Evolutionary conservation across 2,329 filamentous ascomycete genomes (phyloP).

Genomic region (Thielaviopsis ethacetica): DNA sequence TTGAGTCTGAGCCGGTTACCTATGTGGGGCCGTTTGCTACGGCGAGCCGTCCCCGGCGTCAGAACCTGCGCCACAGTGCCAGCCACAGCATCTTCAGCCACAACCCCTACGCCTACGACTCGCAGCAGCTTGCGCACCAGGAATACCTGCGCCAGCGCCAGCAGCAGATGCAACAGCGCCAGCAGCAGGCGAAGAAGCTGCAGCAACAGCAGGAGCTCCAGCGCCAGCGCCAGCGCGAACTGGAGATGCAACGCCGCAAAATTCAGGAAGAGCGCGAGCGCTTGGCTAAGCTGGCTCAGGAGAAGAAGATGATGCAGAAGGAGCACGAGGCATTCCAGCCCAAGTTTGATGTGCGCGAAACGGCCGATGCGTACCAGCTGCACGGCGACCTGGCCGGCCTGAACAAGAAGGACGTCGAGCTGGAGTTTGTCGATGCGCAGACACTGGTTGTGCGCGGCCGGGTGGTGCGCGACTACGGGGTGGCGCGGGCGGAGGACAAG

Average conservation of each 20-base stretch:
- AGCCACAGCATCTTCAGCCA: not conserved
- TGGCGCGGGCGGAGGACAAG: not conserved
- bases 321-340: constrained; percentile 9
- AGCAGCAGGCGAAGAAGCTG: not conserved
- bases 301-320: not conserved
- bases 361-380: constrained; percentile 45
- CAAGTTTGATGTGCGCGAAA: constrained; percentile 49
- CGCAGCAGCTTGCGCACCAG: not conserved
- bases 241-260: not conserved
- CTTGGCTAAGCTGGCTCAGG: not conserved
- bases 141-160: constrained; percentile 10
- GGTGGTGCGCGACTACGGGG: not conserved
- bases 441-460: constrained; percentile 45
- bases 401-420: constrained; percentile 46
- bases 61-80: not conserved
- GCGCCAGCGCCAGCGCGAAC: not conserved
- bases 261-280: not conserved
- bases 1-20: not conserved
- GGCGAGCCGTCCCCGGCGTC: not conserved
- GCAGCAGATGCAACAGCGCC: constrained; percentile 4
- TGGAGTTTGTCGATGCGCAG: constrained; percentile 52
- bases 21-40: not conserved
- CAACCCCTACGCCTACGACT: not conserved
- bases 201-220: not conserved
- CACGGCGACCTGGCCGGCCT: constrained; percentile 55